Evolutionary conservation across 352 stramenopile species (phyloP), one percentile per base, ranked within the genome.

Genomic region (Phytophthora chlamydospora): DNA sequence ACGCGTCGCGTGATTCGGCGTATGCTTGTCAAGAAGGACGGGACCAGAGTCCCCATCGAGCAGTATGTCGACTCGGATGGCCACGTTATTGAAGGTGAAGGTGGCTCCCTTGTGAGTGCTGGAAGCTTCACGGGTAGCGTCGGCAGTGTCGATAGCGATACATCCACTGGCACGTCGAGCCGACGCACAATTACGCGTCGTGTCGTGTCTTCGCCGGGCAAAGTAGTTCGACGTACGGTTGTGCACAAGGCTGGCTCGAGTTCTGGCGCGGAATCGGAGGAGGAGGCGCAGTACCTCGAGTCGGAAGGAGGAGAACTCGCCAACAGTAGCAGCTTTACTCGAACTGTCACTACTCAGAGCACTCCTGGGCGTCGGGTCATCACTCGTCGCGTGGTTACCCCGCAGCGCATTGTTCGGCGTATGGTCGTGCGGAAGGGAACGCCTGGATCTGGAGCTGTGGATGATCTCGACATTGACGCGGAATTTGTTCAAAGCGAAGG

Each of bases 331-430:
- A 49, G 46, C 35, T 63, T 53, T 6, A 57, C 34, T 6, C 57
- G 38, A 47, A 64, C 21, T 11, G 39, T 48, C 16, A 59, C 40
- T 4, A 65, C n/a, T 33, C 35, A 53, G 11, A 66, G 43, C 16
- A 51, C 45, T 13, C 27, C 45, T 10, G 51, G 45, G 40, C 56
- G 53, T 19, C 50, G 62, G 8, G 42, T 71, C 3, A 56, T 64
- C 17, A 76, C 63, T 29, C 68, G 63, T 36, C 62, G 58, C 4
- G 68, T 73, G 4, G 68, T 76, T 14, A 71, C 63, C 17, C 63
- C 62, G 4, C 58, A 69, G 31, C 64, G 58, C 33, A 41, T 77
- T 0, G 51, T 71, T 49, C 58, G 49, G 39, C 68, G 63, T 13
- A 67, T 62, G 43, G 40, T 68, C 6, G 43, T 59, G 36, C 52